These are phyloP conservation scores for Torrubiella hemipterigena DNA, from an alignment of 2,329 filamentous ascomycete genomes.

Conservation along the genomic window DNA sequence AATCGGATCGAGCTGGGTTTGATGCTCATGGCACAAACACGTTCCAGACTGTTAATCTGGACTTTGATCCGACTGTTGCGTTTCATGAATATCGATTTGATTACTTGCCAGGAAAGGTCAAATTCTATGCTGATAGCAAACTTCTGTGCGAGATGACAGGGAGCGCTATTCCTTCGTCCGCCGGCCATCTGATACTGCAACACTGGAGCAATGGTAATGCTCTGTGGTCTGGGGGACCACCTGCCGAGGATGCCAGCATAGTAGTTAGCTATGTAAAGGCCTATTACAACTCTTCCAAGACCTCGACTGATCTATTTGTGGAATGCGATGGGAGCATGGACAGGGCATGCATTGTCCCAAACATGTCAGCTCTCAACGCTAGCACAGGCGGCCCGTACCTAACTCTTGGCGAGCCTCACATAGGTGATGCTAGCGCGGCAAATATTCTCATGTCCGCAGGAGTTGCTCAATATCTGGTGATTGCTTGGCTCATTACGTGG, in stretches of 20 bases:
- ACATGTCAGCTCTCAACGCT: constrained; percentile 3
- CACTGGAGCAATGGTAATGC: constrained; percentile 71
- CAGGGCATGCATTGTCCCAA: constrained; percentile 4
- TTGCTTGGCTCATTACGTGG: too few species aligned
- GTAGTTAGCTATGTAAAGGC: constrained; percentile 61
- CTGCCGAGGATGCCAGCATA: constrained; percentile 46
- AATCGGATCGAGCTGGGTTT: constrained; percentile 45
- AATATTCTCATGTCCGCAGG: too few species aligned
- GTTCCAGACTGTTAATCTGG: constrained; percentile 45
- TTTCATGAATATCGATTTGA: constrained; percentile 78
- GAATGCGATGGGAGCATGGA: constrained; percentile 1
- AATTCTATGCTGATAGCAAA: constrained; percentile 57
- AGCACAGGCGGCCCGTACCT: too few species aligned
- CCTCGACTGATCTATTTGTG: constrained; percentile 21
- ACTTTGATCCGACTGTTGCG: constrained; percentile 50
- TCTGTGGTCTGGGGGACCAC: constrained; percentile 61
- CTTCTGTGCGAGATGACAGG: constrained; percentile 44
- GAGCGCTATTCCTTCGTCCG: constrained; percentile 41
- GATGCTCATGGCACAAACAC: constrained; percentile 48
- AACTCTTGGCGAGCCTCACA: too few species aligned
- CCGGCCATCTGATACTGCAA: constrained; percentile 58
- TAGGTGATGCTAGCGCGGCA: too few species aligned
- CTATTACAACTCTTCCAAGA: constrained; percentile 62
- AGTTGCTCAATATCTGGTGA: too few species aligned
- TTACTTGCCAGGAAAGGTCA: constrained; percentile 48